A percentile compares a stretch with the other conserved stretches of the same genome.
phyloP scores from a whole-genome alignment of 495 filamentous ascomycete genomes.

The Penicillium parvum region DNA sequence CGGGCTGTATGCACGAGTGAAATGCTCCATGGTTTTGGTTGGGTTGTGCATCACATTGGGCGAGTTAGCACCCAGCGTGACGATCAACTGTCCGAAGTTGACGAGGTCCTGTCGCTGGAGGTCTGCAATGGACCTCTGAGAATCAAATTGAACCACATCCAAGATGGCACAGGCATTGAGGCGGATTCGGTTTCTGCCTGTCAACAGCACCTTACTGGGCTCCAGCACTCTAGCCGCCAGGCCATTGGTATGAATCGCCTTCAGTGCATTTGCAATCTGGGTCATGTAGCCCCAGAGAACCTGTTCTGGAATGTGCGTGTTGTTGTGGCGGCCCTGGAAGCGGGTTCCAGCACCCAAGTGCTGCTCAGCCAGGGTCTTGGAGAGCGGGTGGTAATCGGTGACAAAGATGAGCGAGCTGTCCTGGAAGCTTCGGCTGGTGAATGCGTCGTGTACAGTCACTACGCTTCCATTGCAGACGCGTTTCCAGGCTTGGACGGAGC shows the following conservation, averaged over 20 bases:
- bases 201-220: slow-evolving; percentile 78
- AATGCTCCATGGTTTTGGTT: slow-evolving; percentile 62
- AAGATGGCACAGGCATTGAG: slow-evolving; percentile 81
- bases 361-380: slow-evolving; percentile 84
- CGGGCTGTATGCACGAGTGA: slow-evolving; percentile 65
- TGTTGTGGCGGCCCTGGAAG: slow-evolving; percentile 44
- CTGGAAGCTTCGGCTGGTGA: slow-evolving; percentile 87
- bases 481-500: slow-evolving; percentile 86
- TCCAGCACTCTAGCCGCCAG: slow-evolving; percentile 83
- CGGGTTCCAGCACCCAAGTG: slow-evolving; percentile 61
- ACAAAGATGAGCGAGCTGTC: slow-evolving; percentile 94
- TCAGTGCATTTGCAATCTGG: slow-evolving; percentile 85
- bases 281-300: slow-evolving; percentile 88
- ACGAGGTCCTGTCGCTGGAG: slow-evolving; percentile 85
- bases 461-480: slow-evolving; percentile 76
- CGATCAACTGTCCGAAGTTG: slow-evolving; percentile 77
- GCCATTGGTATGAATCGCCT: slow-evolving; percentile 73
- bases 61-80: slow-evolving; percentile 69
- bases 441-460: slow-evolving; percentile 85
- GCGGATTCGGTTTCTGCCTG: slow-evolving; percentile 66
- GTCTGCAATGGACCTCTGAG: slow-evolving; percentile 59
- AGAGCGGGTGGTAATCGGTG: slow-evolving; percentile 85
- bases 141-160: slow-evolving; percentile 79
- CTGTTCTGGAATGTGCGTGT: slow-evolving; percentile 62
- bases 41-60: slow-evolving; percentile 51